Conservation (phyloP, 345 rosid species). For the Lenwebbia sp. region DNA sequence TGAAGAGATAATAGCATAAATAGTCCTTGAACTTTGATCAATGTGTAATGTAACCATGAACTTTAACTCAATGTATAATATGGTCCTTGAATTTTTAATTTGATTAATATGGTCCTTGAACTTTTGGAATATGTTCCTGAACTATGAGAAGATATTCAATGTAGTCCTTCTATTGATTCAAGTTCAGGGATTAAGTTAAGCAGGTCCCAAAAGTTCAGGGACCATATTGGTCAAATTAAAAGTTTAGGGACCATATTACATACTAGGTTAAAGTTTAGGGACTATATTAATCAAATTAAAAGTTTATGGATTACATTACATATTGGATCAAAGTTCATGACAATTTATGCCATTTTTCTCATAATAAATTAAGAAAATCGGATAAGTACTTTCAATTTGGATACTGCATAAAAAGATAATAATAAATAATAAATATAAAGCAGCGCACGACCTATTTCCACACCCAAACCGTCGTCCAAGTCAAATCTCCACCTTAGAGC, state of each 20-base stretch:
- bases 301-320: rapidly evolving
- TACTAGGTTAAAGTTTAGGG: rapidly evolving
- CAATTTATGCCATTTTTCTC: not conserved
- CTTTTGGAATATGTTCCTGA: not conserved
- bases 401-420: not conserved
- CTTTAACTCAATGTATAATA: rapidly evolving
- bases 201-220: rapidly evolving
- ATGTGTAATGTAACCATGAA: rapidly evolving
- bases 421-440: not conserved
- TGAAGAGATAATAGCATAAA: not conserved
- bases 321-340: rapidly evolving
- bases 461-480: not conserved
- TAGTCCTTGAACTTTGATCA: too few relatives aligned
- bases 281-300: rapidly evolving
- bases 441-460: not conserved
- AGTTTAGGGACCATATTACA: rapidly evolving
- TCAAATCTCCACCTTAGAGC: not conserved
- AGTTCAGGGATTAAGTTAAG: rapidly evolving
- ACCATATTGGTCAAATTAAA: not conserved
- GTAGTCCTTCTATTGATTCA: too few relatives aligned
- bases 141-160: too few relatives aligned
- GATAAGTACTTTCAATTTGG: not conserved
- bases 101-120: rapidly evolving
- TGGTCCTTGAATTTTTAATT: rapidly evolving
- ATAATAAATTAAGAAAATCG: not conserved